Base-by-base conservation (phyloP, 2,329 filamentous ascomycete genomes). In the Podosphaera fusca region DNA sequence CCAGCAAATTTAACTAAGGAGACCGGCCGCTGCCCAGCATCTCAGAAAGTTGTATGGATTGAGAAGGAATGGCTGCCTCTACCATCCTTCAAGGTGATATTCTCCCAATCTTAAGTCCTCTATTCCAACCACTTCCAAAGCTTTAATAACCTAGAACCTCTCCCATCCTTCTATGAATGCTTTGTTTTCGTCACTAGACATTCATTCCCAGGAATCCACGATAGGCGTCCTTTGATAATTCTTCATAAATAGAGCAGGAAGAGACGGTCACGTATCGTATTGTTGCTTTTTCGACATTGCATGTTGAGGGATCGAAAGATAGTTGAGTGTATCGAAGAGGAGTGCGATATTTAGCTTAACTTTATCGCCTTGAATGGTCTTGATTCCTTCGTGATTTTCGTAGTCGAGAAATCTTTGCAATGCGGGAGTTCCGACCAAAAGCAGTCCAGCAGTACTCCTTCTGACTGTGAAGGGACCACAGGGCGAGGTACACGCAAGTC, bases 251-350 rank as follows among this genome's bases (percentile, higher is more conserved):
- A 45, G 40, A 10, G 21, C 21, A 3, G 40, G 40, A 12, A n/a
- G 40, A 2, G 10, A 45, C 10, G 40, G 40, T 45, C 40, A 45
- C 40, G 21, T 10, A n/a, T 45, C 40, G 40, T 45, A 4, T 45
- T 45, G 10, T 45, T 10, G 21, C 4, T 45, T 59, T 58, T 46
- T 49, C 51, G 21, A 52, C 58, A 14, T 58, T 59, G 29, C 56
- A 51, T 59, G 52, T 51, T 55, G 38, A 57, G 58, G 21, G 21
- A 21, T 8, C 40, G 12, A 33, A 57, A 57, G 42, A 29, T 52
- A 1, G n/a, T 59, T 12, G 9, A 12, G 5, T 36, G 46, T 12
- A 12, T 30, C 36, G 51, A 35, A 34, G 45, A 57, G 36, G n/a
- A 59, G 30, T 38, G 57, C 10, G 40, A 53, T 29, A n/a, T 45